Evolutionary conservation across 2,329 filamentous ascomycete genomes (phyloP), one percentile per base, ranked within the genome.

Genomic region (Penicillium olsonii): DNA sequence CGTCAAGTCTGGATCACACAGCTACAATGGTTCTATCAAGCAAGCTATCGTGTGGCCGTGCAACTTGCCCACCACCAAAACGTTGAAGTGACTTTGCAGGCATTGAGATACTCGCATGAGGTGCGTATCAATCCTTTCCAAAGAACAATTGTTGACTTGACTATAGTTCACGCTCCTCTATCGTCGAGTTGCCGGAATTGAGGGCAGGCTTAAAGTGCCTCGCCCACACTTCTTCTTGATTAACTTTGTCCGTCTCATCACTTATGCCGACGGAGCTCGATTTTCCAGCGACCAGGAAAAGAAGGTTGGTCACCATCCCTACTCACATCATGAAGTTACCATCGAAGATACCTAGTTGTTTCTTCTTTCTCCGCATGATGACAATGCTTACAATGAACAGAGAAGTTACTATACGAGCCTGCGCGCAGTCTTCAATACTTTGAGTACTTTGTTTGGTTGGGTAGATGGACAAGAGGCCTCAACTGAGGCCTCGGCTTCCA

Each of bases 21-120:
- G n/a, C 11, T 48, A 12, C 39, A 48, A 37, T 48, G 39, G 39
- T 18, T 48, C 1, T 48, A 48, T 27, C 37, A 12, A n/a, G 18
- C 33, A 14, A 20, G 39, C 9, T 48, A 44, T 18, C 27, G 37
- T 4, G 14, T 44, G 5, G 33, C 22, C 18, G 17, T 44, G 39
- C 22, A 44, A 43, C 33, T 43, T 18, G 9, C 35, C 18, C 20
- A 26, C 7, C 31, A 24, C 24, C 2, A 39, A 14, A 2, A 9
- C 27, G 22, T 12, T 18, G n/a, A 31, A 12, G 22, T 31, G 6
- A 10, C 5, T 9, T 10, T 24, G 17, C 33, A 35, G 33, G 33
- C 22, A 18, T 18, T 48, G 3, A n/a, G 29, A 6, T 24, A 44
- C 33, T 48, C 45, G 5, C 35, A 11, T 29, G n/a, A 48, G 14